Evolutionary conservation across 805 yeast species (phyloP).

Genomic region (Grigorovia transvaalensis): DNA sequence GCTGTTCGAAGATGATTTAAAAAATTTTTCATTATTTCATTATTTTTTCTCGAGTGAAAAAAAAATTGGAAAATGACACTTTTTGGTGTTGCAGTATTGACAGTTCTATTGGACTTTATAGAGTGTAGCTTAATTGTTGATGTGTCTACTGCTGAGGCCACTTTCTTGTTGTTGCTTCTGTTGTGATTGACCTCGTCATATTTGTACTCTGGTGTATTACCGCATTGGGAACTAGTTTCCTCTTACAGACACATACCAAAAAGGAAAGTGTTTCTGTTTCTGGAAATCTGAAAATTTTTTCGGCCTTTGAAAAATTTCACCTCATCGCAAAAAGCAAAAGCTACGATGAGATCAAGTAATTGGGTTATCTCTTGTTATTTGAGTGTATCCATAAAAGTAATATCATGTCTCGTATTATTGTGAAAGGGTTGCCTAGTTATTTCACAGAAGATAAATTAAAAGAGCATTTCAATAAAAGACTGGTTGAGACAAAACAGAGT

Average conservation of each 20-base stretch:
- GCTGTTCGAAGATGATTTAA: neutral
- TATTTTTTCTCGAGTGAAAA: neutral
- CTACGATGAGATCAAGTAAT: neutral
- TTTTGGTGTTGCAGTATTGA: neutral
- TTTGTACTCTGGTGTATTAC: neutral
- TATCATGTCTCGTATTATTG: constrained; percentile 75
- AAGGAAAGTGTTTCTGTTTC: neutral
- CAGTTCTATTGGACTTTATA: no score
- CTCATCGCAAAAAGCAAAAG: constrained; percentile 16
- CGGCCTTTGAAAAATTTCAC: constrained; percentile 14
- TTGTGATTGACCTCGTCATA: no score
- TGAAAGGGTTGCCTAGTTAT: constrained; percentile 77
- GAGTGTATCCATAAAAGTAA: neutral
- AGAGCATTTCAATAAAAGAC: constrained; percentile 45
- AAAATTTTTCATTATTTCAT: neutral
- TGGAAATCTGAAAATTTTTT: neutral
- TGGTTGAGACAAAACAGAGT: constrained; percentile 14
- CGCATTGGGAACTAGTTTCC: neutral
- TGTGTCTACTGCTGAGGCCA: no score
- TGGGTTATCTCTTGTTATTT: neutral
- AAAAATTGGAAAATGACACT: neutral
- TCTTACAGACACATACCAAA: neutral
- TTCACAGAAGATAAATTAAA: constrained; percentile 62
- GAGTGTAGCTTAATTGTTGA: no score
- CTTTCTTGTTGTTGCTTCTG: no score